Conservation (phyloP, 2,329 filamentous ascomycete species). For the Fusarium globosum region DNA sequence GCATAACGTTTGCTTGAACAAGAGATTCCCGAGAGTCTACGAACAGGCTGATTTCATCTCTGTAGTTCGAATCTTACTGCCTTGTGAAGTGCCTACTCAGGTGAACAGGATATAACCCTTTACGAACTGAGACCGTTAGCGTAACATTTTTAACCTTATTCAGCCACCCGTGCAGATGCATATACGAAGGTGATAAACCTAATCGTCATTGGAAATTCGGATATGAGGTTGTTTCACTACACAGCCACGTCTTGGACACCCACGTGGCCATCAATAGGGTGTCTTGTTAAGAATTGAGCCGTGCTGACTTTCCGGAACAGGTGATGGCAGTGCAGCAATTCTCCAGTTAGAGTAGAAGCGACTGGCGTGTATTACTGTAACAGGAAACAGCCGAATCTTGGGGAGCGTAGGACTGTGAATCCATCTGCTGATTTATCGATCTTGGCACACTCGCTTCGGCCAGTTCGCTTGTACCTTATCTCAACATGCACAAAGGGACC, state of each 20-base stretch:
- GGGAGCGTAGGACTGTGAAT: not conserved
- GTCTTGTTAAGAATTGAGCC: not conserved
- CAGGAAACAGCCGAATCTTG: slow-evolving; percentile 2
- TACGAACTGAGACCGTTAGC: not conserved
- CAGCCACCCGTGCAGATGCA: not conserved
- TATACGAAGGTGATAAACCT: not conserved
- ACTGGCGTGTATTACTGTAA: not conserved
- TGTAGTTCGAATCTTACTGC: not conserved
- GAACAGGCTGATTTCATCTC: not conserved
- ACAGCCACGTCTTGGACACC: not conserved
- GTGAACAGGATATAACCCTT: not conserved
- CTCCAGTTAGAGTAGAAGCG: not conserved
- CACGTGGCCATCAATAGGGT: not conserved
- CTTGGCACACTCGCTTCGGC: not conserved
- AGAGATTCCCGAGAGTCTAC: not conserved
- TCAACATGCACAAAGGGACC: not conserved
- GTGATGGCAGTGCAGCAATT: not conserved
- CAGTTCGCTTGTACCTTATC: not conserved
- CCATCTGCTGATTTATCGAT: not conserved
- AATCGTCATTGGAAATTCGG: not conserved
- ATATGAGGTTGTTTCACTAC: not conserved
- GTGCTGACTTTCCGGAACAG: not conserved
- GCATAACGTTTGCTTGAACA: no score
- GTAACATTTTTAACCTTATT: not conserved
- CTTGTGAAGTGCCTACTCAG: not conserved